Percentiles rank a stretch among this genome's conserved stretches.
Evolutionary conservation across 805 yeast genomes (phyloP).

Genomic region (Candida andamanensis): DNA sequence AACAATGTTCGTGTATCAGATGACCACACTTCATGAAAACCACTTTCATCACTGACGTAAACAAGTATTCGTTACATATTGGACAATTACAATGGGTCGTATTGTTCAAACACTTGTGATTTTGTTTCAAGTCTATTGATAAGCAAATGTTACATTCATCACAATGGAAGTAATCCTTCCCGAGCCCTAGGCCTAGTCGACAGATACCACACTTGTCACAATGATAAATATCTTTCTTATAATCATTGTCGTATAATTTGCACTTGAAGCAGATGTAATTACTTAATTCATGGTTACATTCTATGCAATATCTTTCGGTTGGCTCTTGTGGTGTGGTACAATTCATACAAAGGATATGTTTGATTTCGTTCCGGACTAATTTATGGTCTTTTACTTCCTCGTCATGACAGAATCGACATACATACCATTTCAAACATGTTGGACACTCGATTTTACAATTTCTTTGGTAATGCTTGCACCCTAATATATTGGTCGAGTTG

Average conservation of each 20-base stretch:
- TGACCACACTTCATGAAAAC: conserved; percentile 95
- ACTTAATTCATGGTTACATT: conserved; percentile 66
- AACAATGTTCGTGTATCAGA: conserved; percentile 84
- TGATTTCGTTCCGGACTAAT: conserved; percentile 49
- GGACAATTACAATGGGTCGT: conserved; percentile 91
- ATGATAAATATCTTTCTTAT: conserved; percentile 77
- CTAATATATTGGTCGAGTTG: conserved; percentile 45
- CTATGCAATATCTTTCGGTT: conserved; percentile 54
- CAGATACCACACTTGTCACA: conserved; percentile 93
- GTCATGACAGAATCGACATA: conserved; percentile 87
- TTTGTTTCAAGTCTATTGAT: conserved; percentile 68
- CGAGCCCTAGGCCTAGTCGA: conserved; percentile 81
- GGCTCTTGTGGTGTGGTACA: conserved; percentile 77
- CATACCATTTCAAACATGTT: conserved; percentile 65
- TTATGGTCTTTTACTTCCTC: conserved; percentile 54
- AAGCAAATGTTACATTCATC: conserved; percentile 85
- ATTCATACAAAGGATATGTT: conserved; percentile 73
- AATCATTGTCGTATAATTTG: conserved; percentile 77
- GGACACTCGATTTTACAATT: conserved; percentile 82
- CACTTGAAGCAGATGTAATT: conserved; percentile 75
- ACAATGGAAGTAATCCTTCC: conserved; percentile 89
- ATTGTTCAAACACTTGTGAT: conserved; percentile 80
- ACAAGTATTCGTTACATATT: conserved; percentile 86
- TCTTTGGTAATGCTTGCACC: conserved; percentile 80
- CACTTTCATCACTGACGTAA: conserved; percentile 73